Evolutionary conservation across 1,139 yeast genomes (phyloP).

Genomic region (Hanseniaspora gamundiae): DNA sequence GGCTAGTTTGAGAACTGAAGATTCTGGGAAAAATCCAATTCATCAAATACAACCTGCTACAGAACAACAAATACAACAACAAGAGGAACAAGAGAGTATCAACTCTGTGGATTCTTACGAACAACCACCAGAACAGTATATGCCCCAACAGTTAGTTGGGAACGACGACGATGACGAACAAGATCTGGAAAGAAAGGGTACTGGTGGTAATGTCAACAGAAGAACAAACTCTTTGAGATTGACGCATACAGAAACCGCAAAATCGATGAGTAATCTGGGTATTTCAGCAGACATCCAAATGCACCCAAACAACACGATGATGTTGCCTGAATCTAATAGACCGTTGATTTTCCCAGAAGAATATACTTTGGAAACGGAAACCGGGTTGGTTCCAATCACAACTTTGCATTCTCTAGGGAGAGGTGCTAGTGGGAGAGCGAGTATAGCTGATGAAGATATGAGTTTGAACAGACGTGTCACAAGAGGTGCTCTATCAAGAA

Average conservation of each 20-base stretch:
- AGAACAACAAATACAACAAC: neutral
- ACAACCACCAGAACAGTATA: neutral
- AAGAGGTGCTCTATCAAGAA: slow-evolving; percentile 5
- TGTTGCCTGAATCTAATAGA: slow-evolving; percentile 15
- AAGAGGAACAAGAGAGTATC: neutral
- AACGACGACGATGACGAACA: neutral
- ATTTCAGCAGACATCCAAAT: slow-evolving; percentile 38
- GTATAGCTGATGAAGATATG: slow-evolving; percentile 20
- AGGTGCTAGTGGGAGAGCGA: slow-evolving; percentile 27
- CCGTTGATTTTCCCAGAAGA: slow-evolving; percentile 81
- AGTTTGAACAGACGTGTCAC: neutral
- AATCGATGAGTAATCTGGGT: slow-evolving; percentile 54
- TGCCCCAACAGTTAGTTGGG: neutral
- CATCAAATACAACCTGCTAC: neutral
- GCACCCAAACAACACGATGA: slow-evolving; percentile 52
- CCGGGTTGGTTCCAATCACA: slow-evolving; percentile 73
- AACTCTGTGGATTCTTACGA: neutral
- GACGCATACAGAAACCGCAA: slow-evolving; percentile 54
- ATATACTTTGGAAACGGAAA: slow-evolving; percentile 71
- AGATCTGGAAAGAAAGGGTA: no score
- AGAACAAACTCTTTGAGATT: slow-evolving; percentile 29
- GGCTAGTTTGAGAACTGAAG: neutral
- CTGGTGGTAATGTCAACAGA: no score
- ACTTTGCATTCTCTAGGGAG: slow-evolving; percentile 63
- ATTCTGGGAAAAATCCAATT: no score